Conservation (phyloP, 768 basidiomycete genomes). For the Amanita brunnescens region DNA sequence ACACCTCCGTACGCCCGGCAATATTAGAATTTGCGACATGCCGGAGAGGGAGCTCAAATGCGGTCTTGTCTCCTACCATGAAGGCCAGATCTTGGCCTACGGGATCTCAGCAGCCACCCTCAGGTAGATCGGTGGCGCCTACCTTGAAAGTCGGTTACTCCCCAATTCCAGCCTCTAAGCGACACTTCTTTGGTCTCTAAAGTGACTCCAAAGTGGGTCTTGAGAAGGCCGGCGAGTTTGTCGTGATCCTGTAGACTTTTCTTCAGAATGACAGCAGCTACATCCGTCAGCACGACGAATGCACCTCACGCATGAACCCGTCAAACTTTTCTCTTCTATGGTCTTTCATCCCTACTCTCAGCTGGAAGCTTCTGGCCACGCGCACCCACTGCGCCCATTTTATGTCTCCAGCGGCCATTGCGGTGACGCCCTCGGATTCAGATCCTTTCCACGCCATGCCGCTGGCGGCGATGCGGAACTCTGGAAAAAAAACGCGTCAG, state of each 20-base stretch:
- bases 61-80: conserved; percentile 75
- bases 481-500: conserved; percentile 27
- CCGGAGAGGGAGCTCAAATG: conserved; percentile 83
- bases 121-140: conserved; percentile 11
- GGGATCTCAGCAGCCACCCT: conserved; percentile 5
- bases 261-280: background rate
- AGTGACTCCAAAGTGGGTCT: conserved; percentile 79
- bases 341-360: conserved; percentile 75
- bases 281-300: background rate
- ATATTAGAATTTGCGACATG: conserved; percentile 96
- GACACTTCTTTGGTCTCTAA: conserved; percentile 82
- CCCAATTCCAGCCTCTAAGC: conserved; percentile 99
- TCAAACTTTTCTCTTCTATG: conserved; percentile 81
- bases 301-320: conserved; percentile 84
- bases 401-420: conserved; percentile 63
- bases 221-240: conserved; percentile 67
- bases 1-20: conserved; percentile 95
- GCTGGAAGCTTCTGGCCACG: conserved; percentile 87
- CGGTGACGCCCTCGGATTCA: conserved; percentile 52
- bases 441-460: conserved; percentile 94
- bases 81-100: conserved; percentile 89
- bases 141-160: conserved; percentile 92
- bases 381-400: conserved; percentile 89
- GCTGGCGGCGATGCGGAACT: conserved; percentile 79
- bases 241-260: conserved; percentile 72